A percentile compares a stretch with the other conserved stretches of the same genome.
These are phyloP conservation scores for Rostrohypoxylon terebratum DNA, from an alignment of 495 filamentous ascomycete genomes.

Conservation along the genomic window DNA sequence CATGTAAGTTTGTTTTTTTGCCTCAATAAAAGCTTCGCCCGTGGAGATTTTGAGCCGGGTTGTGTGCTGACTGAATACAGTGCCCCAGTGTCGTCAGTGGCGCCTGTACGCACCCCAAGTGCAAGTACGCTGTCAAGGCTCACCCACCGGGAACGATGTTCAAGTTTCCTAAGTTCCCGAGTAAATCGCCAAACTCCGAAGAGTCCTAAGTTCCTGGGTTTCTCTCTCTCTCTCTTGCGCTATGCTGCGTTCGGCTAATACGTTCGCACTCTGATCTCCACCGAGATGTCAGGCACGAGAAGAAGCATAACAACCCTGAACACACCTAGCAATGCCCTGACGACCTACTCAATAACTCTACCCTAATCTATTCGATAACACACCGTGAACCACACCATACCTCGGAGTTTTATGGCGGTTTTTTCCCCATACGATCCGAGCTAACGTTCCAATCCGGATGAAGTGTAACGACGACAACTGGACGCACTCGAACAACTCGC, in stretches of 20 bases:
- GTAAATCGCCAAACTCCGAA: background rate
- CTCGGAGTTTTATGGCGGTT: background rate
- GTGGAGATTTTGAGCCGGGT: background rate
- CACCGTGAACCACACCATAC: background rate
- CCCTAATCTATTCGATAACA: too few species aligned
- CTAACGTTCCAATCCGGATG: background rate
- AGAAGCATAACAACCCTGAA: background rate
- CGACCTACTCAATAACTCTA: background rate
- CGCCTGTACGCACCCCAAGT: constrained; percentile 57
- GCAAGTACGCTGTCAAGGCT: constrained; percentile 60
- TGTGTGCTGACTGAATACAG: constrained; percentile 37
- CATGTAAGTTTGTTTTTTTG: constrained; percentile 52
- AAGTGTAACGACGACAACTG: background rate
- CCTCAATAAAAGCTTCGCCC: background rate
- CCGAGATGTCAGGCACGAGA: background rate
- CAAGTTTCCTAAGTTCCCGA: constrained; percentile 43
- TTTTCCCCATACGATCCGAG: background rate
- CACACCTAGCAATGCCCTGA: background rate
- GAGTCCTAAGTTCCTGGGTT: background rate
- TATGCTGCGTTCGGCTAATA: too few species aligned
- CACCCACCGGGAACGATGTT: constrained; percentile 65
- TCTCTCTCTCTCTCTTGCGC: background rate
- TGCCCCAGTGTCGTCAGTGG: constrained; percentile 57
- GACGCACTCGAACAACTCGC: background rate
- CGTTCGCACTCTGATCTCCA: background rate